Conservation (phyloP, 139 green algal species). For the Desmodesmus armatus region DNA sequence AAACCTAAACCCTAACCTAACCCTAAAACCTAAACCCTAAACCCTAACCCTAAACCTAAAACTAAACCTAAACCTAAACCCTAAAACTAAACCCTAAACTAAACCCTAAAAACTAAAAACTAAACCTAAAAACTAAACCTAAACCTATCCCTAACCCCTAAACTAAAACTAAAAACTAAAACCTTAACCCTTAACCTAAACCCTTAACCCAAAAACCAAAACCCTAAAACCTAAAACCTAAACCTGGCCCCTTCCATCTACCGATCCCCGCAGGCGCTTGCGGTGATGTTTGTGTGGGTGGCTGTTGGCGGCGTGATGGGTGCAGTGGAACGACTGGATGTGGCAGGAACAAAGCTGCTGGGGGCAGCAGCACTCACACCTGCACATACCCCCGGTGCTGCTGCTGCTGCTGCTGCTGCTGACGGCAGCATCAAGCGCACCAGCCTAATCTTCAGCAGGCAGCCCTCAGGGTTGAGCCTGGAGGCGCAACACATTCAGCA, state of each 20-base stretch:
- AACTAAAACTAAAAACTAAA: too few species aligned
- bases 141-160: too few species aligned
- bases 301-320: background rate
- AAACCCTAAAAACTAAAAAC: too few species aligned
- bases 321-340: background rate
- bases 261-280: background rate
- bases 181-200: too few species aligned
- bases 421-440: background rate
- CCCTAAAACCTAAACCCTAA: too few species aligned
- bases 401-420: background rate
- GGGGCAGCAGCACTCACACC: background rate
- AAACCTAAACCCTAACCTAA: too few species aligned
- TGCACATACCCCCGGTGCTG: background rate
- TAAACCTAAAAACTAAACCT: too few species aligned
- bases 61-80: too few species aligned
- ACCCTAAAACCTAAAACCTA: too few species aligned
- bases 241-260: background rate
- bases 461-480: background rate
- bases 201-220: too few species aligned
- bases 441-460: background rate
- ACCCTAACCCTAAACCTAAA: too few species aligned
- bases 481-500: background rate
- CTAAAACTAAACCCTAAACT: too few species aligned
- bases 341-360: background rate
- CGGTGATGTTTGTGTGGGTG: constrained; percentile 26